Evolutionary conservation across 2,329 filamentous ascomycete genomes (phyloP).

Genomic region (Sporothrix pallida): DNA sequence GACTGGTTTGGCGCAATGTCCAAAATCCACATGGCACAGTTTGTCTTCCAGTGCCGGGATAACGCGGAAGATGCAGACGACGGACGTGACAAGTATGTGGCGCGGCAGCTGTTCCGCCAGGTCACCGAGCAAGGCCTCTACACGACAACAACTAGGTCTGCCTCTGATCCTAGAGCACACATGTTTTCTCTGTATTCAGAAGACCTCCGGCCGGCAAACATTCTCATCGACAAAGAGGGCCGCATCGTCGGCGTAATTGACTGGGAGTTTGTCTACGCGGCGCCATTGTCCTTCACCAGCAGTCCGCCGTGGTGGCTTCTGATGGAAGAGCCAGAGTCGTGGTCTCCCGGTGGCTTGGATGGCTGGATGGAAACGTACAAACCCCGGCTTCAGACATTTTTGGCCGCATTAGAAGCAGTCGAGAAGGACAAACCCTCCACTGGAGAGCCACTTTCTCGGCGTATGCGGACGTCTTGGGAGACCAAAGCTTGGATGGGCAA

Average conservation of each 20-base stretch:
- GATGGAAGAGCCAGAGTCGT: slow-evolving; percentile 45
- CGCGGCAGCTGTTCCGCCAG: slow-evolving; percentile 50
- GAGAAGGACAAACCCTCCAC: background rate
- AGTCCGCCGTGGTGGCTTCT: slow-evolving; percentile 48
- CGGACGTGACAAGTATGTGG: slow-evolving; percentile 51
- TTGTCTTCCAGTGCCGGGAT: slow-evolving; percentile 51
- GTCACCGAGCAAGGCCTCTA: slow-evolving; percentile 41
- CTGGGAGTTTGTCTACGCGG: slow-evolving; percentile 49
- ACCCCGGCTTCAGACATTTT: slow-evolving; percentile 44
- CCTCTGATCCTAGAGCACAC: too few relatives aligned
- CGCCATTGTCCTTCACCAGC: slow-evolving; percentile 43
- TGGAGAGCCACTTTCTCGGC: slow-evolving; percentile 32
- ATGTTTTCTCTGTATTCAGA: slow-evolving; percentile 44
- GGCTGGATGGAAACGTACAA: slow-evolving; percentile 46
- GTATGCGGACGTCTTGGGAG: slow-evolving; percentile 43
- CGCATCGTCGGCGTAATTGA: slow-evolving; percentile 47
- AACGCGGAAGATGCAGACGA: slow-evolving; percentile 47
- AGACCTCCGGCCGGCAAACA: slow-evolving; percentile 43
- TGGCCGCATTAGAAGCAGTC: slow-evolving; percentile 42
- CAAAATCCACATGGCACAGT: slow-evolving; percentile 49
- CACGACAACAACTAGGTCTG: background rate
- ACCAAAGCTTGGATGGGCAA: slow-evolving; percentile 40
- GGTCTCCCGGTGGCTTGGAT: slow-evolving; percentile 42
- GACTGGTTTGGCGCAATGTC: slow-evolving; percentile 49
- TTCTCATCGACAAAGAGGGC: slow-evolving; percentile 43